Percentiles rank a stretch among this genome's conserved stretches.
Conservation (phyloP, 176 grass and related monocot species). For the Aegilops longissima region DNA sequence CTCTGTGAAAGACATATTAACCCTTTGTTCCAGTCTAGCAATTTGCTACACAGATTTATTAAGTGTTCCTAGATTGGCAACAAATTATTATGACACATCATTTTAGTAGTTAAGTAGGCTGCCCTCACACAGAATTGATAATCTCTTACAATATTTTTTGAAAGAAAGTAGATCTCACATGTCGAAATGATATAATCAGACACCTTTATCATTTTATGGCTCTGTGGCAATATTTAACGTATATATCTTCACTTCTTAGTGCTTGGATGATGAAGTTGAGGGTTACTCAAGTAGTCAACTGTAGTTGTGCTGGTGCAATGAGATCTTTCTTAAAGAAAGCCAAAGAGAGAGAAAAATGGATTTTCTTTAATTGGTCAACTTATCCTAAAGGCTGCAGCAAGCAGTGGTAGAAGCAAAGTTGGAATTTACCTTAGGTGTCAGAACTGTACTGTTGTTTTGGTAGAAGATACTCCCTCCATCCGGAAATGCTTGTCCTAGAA, state of each 20-base stretch:
- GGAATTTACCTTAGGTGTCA: too few species aligned
- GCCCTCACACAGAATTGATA: not conserved
- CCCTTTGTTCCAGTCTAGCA: conserved; percentile 8
- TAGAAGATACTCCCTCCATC: too few species aligned
- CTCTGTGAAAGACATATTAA: not conserved
- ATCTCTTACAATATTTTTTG: not conserved
- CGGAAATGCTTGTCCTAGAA: too few species aligned
- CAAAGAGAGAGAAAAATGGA: not conserved
- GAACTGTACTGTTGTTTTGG: too few species aligned
- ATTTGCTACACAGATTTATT: not conserved
- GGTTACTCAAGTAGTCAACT: not conserved
- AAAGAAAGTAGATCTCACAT: not conserved
- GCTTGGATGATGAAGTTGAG: not conserved
- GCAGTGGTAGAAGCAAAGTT: too few species aligned
- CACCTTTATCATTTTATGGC: not conserved
- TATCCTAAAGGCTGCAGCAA: not conserved
- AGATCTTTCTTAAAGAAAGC: not conserved
- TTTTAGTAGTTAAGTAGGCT: not conserved
- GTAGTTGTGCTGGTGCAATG: not conserved
- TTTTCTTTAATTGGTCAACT: not conserved
- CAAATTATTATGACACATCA: not conserved
- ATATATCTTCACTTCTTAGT: not conserved
- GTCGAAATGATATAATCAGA: not conserved
- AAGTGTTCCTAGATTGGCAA: not conserved
- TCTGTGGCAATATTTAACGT: not conserved